Evolutionary conservation across 2,329 filamentous ascomycete genomes (phyloP), one percentile per base, ranked within the genome.

Genomic region (Cryphonectria parasitica): DNA sequence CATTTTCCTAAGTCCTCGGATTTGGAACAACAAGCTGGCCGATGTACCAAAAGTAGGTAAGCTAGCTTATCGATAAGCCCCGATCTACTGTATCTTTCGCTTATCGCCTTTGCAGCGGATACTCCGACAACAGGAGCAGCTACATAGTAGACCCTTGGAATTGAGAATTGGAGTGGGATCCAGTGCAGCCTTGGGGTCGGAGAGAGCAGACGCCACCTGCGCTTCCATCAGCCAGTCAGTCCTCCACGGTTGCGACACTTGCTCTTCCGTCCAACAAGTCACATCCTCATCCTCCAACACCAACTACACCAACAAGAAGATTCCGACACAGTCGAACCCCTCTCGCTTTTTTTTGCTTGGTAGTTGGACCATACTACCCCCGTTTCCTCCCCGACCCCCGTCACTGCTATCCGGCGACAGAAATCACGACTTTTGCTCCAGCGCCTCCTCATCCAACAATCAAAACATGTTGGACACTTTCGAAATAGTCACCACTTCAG

Each of bases 401-500:
- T 19, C n/a, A 6, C 8, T 61, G 41, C 41, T 39, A 28, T 8
- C 13, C 28, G 17, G 10, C 62, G n/a, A n/a, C n/a, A 2, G 25
- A 31, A 31, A 19, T 22, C 45, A 61, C 58, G 19, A 43, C 61
- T 63, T 22, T 45, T 45, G 43, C 10, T 25, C 25, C 54, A 63
- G 43, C 13, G 8, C n/a, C 13, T 5, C 43, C 13, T 15, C 34
- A 31, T 52, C 11, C 22, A 22, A 41, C 22, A 63, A 31, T 15
- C 69, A 76, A 10, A n/a, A 80, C 75, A 98, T 98, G 95, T 84
- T 99, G 82, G 96, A 99, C 84, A 92, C 93, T 22, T 99, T 99
- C 80, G 95, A 99, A 82, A 96, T 99, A 75, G 83, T 99, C 73
- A 98, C 95, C 72, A 97, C 95, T 52, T 97, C 95, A 3, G 96